phyloP scores from a whole-genome alignment of 495 filamentous ascomycete species.

The Penicillium steckii region DNA sequence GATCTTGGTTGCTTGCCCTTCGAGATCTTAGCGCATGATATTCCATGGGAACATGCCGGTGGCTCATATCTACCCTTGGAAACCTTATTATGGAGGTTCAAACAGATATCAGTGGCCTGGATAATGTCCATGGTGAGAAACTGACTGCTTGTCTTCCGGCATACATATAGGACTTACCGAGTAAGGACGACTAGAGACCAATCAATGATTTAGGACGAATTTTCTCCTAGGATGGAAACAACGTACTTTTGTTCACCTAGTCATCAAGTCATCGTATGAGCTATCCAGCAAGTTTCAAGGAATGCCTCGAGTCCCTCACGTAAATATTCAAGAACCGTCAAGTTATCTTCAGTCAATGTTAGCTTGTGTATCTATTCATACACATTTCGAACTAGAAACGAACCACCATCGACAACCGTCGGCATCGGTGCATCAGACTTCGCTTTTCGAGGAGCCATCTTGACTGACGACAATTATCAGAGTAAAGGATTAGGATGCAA shows the following conservation, averaged over 20 bases:
- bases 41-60: neutral
- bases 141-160: neutral
- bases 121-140: neutral
- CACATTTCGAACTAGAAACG: no score
- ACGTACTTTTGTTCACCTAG: slow-evolving; percentile 59
- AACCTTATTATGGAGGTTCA: slow-evolving; percentile 67
- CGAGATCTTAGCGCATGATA: neutral
- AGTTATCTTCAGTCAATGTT: slow-evolving; percentile 23
- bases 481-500: no score
- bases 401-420: no score
- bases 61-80: slow-evolving; percentile 51
- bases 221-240: neutral
- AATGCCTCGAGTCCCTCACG: slow-evolving; percentile 43
- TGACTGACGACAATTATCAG: no score
- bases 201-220: slow-evolving; percentile 39
- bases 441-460: no score
- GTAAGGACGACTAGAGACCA: slow-evolving; percentile 52
- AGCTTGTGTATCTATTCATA: no score
- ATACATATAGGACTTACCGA: slow-evolving; percentile 39
- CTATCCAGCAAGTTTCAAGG: neutral
- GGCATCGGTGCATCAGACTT: no score
- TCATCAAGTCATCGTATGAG: neutral
- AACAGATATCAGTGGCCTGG: slow-evolving; percentile 62
- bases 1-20: slow-evolving; percentile 53
- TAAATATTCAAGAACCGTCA: slow-evolving; percentile 55